These are phyloP conservation scores for Chlorella sp. DNA, from an alignment of 139 green algal species.

Conservation along the genomic window DNA sequence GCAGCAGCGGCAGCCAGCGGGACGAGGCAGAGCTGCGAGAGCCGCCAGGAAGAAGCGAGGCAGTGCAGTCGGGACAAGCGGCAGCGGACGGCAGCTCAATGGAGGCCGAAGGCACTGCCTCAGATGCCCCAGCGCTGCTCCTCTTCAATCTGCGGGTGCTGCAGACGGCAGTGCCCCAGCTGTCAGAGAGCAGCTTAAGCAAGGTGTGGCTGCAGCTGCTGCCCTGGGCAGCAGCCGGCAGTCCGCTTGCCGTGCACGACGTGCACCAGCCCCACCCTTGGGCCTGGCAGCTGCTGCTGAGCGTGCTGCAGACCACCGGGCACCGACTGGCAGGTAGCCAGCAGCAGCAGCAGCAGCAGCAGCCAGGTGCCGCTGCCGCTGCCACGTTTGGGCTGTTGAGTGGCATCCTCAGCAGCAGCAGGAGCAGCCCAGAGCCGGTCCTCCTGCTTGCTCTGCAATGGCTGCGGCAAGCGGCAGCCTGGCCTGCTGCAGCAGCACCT, in stretches of 20 bases:
- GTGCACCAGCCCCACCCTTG: background rate
- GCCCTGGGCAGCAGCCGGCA: background rate
- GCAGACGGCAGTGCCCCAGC: background rate
- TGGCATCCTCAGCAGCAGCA: background rate
- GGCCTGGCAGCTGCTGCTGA: background rate
- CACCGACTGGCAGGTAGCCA: background rate
- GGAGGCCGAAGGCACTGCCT: background rate
- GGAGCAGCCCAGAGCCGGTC: background rate
- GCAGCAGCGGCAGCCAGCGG: too few relatives aligned
- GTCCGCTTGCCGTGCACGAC: too few relatives aligned
- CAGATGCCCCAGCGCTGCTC: background rate
- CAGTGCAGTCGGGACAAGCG: too few relatives aligned
- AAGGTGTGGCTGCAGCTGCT: slow-evolving; percentile 14
- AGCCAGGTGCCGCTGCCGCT: too few relatives aligned
- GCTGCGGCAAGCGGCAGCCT: slow-evolving; percentile 6
- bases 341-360: background rate
- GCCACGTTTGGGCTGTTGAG: background rate
- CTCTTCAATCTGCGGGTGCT: slow-evolving; percentile 17
- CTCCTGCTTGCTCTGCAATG: background rate
- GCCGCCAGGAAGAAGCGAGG: background rate
- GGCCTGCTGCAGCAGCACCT: background rate
- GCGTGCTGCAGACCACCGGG: background rate
- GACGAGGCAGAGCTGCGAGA: background rate
- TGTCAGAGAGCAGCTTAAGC: background rate
- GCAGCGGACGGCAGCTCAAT: background rate